phyloP scores from a whole-genome alignment of 768 basidiomycete genomes.

The Tricholoma flavovirens region DNA sequence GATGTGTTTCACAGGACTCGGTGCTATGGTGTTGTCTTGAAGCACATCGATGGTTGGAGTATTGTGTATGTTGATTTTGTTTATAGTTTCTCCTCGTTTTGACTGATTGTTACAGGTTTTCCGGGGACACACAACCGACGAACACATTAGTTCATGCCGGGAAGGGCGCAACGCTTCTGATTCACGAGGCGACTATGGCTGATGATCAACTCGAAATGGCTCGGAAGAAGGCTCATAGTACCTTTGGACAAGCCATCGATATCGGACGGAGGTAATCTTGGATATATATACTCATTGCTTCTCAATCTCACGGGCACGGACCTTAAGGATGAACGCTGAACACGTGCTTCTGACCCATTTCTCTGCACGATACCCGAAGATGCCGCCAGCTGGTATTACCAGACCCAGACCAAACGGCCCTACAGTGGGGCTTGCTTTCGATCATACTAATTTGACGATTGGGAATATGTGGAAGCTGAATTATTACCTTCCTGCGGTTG shows the following conservation, averaged over 20 bases:
- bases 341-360: conserved; percentile 93
- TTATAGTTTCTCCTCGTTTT: conserved; percentile 30
- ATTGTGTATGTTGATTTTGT: conserved; percentile 52
- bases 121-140: conserved; percentile 85
- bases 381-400: conserved; percentile 51
- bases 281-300: conserved; percentile 5
- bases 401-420: conserved; percentile 23
- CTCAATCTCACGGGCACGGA: background rate
- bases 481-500: conserved; percentile 68
- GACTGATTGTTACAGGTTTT: conserved; percentile 54
- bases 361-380: conserved; percentile 87
- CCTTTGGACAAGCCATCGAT: conserved; percentile 81
- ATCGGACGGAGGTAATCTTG: conserved; percentile 59
- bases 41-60: conserved; percentile 70
- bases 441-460: conserved; percentile 65
- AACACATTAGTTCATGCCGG: conserved; percentile 62
- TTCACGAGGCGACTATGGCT: conserved; percentile 93
- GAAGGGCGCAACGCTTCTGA: conserved; percentile 65
- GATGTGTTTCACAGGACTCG: conserved; percentile 68
- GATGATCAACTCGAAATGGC: conserved; percentile 79
- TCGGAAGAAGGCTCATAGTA: conserved; percentile 75
- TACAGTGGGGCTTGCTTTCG: conserved; percentile 73
- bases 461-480: conserved; percentile 84
- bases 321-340: conserved; percentile 71
- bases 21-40: conserved; percentile 68